Conservation (phyloP, 768 basidiomycete genomes). For the Auriculariales sp. region DNA sequence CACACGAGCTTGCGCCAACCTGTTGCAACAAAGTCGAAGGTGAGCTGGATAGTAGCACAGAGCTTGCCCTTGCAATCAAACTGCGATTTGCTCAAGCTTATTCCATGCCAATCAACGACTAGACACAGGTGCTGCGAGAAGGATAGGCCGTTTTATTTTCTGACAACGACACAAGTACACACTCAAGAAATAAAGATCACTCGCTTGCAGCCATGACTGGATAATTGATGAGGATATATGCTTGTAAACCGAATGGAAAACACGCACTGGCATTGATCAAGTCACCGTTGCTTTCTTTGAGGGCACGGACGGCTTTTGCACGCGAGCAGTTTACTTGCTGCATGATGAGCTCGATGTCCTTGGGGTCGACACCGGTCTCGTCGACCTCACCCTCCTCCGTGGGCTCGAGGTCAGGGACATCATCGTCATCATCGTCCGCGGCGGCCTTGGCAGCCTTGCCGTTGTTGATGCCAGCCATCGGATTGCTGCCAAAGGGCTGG, state of each 20-base stretch:
- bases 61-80: too few species aligned
- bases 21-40: too few species aligned
- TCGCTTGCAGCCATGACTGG: slow-evolving; percentile 89
- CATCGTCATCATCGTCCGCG: slow-evolving; percentile 54
- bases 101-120: too few species aligned
- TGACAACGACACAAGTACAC: slow-evolving; percentile 10
- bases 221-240: slow-evolving; percentile 7
- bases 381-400: slow-evolving; percentile 75
- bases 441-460: slow-evolving; percentile 30
- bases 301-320: slow-evolving; percentile 78
- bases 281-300: slow-evolving; percentile 88
- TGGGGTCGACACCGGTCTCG: slow-evolving; percentile 79
- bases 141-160: too few species aligned
- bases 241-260: not conserved
- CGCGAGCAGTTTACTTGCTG: slow-evolving; percentile 76
- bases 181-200: slow-evolving; percentile 25
- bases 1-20: too few species aligned
- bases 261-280: slow-evolving; percentile 91
- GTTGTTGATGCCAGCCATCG: slow-evolving; percentile 33
- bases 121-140: too few species aligned
- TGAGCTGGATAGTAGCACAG: too few species aligned
- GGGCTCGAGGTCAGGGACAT: slow-evolving; percentile 71
- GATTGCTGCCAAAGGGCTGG: slow-evolving; percentile 47
- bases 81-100: too few species aligned
- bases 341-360: slow-evolving; percentile 93